A percentile compares a stretch with the other conserved stretches of the same genome.
Conservation (phyloP, 306 rosid genomes). For the Carpinus fangiana region DNA sequence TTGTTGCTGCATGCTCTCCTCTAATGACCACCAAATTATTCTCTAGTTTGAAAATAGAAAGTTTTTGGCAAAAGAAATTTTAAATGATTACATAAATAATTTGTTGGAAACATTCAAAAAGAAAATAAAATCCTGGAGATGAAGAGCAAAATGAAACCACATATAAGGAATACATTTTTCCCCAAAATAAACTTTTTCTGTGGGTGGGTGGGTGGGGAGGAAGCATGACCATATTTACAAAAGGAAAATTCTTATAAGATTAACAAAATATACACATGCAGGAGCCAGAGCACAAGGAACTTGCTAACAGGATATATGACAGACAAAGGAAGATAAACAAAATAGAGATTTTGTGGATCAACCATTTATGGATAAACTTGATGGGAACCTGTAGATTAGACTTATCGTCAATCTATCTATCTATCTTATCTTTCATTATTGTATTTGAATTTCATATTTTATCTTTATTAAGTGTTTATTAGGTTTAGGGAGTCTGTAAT, state of each 20-base stretch:
- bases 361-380: neutral
- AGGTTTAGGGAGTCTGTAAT: no score
- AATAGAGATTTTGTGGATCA: neutral
- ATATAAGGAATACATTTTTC: neutral
- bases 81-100: neutral
- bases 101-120: neutral
- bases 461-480: no score
- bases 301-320: neutral
- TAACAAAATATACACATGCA: neutral
- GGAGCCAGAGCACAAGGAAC: neutral
- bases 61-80: slow-evolving; percentile 15
- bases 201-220: neutral
- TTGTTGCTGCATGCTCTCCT: slow-evolving; percentile 89
- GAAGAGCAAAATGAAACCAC: neutral
- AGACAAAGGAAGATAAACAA: neutral
- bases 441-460: no score
- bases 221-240: neutral
- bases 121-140: neutral
- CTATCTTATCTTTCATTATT: no score
- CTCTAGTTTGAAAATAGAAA: slow-evolving; percentile 45
- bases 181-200: neutral
- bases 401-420: no score
- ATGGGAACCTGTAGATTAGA: no score
- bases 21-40: slow-evolving; percentile 74
- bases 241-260: neutral